phyloP scores from a whole-genome alignment of 2,329 filamentous ascomycete genomes.

The Hypomyces rosellus region DNA sequence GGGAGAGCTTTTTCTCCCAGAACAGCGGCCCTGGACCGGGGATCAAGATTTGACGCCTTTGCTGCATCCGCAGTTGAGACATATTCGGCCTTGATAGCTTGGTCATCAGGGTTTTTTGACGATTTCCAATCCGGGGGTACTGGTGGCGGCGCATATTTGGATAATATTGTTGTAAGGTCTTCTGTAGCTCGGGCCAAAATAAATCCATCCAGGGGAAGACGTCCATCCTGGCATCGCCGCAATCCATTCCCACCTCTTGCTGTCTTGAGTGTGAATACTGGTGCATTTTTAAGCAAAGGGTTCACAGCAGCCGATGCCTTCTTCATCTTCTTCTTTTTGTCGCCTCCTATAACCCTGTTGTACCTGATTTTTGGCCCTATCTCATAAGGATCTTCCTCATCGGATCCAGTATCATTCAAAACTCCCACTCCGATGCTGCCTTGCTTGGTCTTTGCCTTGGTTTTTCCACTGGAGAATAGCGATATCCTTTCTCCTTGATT shows the following conservation, averaged over 20 bases:
- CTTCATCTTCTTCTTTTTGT: constrained; percentile 70
- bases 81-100: constrained; percentile 31
- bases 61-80: constrained; percentile 71
- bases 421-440: constrained; percentile 82
- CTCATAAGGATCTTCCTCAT: constrained; percentile 91
- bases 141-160: constrained; percentile 54
- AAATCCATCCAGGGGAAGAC: constrained; percentile 74
- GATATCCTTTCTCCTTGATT: constrained; percentile 11
- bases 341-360: constrained; percentile 71
- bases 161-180: constrained; percentile 24
- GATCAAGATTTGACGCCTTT: constrained; percentile 67
- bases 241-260: constrained; percentile 23
- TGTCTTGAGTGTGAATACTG: constrained; percentile 66
- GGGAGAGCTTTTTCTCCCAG: constrained; percentile 73
- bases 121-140: constrained; percentile 72
- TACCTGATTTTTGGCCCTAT: constrained; percentile 88
- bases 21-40: constrained; percentile 68
- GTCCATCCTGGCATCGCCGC: constrained; percentile 74
- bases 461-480: constrained; percentile 28
- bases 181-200: constrained; percentile 54
- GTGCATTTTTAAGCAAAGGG: constrained; percentile 57
- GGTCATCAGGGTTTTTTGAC: constrained; percentile 33
- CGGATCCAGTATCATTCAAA: constrained; percentile 87
- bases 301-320: constrained; percentile 48
- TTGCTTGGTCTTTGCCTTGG: constrained; percentile 45